A percentile compares a stretch with the other conserved stretches of the same genome.
Conservation (phyloP, 352 stramenopile genomes). For the Phytophthora agathidicida region DNA sequence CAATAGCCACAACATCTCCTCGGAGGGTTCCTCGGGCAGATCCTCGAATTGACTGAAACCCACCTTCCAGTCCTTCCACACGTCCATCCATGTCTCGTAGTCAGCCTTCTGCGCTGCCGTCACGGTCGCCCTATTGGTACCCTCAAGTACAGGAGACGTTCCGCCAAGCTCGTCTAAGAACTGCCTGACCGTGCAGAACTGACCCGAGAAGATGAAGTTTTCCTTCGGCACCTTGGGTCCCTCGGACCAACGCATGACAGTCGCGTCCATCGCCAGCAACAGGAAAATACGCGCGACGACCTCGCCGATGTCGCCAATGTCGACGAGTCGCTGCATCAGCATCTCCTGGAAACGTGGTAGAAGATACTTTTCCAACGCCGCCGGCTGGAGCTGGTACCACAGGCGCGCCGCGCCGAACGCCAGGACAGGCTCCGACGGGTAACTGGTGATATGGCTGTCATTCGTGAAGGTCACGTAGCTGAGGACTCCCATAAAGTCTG, state of each 20-base stretch:
- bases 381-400: constrained; percentile 13
- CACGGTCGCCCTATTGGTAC: no score
- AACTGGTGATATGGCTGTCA: constrained; percentile 21
- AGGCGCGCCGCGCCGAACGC: constrained; percentile 34
- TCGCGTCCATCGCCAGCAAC: constrained; percentile 1
- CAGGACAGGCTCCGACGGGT: constrained; percentile 33
- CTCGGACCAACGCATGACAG: neutral
- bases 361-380: neutral
- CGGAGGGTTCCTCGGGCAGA: neutral
- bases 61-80: neutral
- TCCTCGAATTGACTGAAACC: constrained; percentile 1
- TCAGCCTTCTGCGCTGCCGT: neutral
- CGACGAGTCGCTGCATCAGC: neutral
- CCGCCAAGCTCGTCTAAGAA: neutral
- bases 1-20: neutral
- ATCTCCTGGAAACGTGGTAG: neutral
- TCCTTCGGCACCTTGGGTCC: neutral
- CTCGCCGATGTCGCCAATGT: neutral
- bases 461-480: constrained; percentile 11
- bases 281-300: neutral
- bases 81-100: neutral
- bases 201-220: neutral
- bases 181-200: neutral
- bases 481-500: constrained; percentile 32
- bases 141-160: neutral